Base-by-base conservation (phyloP, 306 rosid species). In the Sicyos baderoa region DNA sequence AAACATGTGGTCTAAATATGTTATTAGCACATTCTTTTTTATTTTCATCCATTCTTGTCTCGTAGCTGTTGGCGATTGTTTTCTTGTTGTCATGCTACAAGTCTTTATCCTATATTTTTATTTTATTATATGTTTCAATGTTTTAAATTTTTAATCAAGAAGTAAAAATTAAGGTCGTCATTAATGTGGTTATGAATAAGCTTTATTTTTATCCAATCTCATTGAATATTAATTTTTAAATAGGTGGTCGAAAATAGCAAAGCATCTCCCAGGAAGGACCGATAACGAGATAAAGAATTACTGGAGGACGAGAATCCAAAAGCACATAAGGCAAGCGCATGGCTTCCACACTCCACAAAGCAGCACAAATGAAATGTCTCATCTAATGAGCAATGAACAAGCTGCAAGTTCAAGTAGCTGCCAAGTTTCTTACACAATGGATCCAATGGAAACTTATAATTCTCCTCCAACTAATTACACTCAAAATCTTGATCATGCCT, bases 181-280 rank as follows among this genome's bases (percentile, higher is more conserved):
- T 40, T 40, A 40, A 40, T 40, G 35, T 29, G 5, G 35, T 3
- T 25, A 25, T 25, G 42, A 35, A 35, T 1, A 6, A 35, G 8
- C 42, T 35, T 35, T 6, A 35, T 35, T 35, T 35, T 35, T 35
- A 35, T 35, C 8, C 42, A 4, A 2, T 49, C 18, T 49, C 8
- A 2, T 23, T 16, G 13, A 44, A 27, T 72, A 19, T 65, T 5
- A 0, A 35, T 35, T 2, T 9, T 3, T 72, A 0, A 59, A 45
- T 53, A 85, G 94, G 88, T 87, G 94, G 94, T 85, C 94, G 35
- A 87, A 87, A 74, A 87, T 87, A 29, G 94, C 94, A 15, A 87
- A 87, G 74, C 90, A 87, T 72, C 84, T 87, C 1, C 90, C 94
- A 0, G 94, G 94, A 64, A 85, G 94, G 76, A 87, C 94, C 5